Conservation (phyloP, 2,329 filamentous ascomycete species). For the Cercospora sesami region DNA sequence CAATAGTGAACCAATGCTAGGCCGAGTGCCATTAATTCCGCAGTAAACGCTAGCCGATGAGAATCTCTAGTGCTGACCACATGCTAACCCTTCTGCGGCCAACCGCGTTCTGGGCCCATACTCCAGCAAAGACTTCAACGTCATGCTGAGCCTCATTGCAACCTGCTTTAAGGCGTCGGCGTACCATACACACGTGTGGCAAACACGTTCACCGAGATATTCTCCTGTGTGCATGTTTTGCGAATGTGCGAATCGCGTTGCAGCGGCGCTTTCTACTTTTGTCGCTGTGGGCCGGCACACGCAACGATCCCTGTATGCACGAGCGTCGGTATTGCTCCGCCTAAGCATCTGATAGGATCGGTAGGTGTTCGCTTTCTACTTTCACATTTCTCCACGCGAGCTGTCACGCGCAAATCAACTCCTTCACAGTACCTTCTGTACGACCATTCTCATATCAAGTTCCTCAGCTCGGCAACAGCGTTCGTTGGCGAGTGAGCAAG, state of each 20-base stretch:
- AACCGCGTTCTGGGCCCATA: not conserved
- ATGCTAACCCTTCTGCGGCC: not conserved
- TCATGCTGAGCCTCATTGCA: not conserved
- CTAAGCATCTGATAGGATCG: not conserved
- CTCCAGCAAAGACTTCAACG: not conserved
- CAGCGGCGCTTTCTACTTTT: not conserved
- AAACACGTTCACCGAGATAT: not conserved
- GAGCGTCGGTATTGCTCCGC: not conserved
- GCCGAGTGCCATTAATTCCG: not conserved
- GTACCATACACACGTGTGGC: not conserved
- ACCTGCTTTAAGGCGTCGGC: not conserved
- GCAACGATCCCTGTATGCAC: not conserved
- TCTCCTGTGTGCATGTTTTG: not conserved
- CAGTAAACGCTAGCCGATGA: not conserved
- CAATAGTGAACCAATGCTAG: conserved; percentile 8
- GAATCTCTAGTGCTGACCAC: not conserved
- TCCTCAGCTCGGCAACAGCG: not conserved
- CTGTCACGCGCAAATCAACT: not conserved
- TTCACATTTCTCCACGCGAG: not conserved
- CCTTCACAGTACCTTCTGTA: not conserved
- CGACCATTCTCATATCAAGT: not conserved
- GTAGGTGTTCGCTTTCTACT: not conserved
- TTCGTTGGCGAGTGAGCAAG: not conserved
- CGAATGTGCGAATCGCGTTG: not conserved
- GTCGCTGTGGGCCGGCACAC: not conserved